Percentiles rank a stretch among this genome's conserved stretches.
Evolutionary conservation across 768 basidiomycete genomes (phyloP).

Genomic region (Kwoniella sp.): DNA sequence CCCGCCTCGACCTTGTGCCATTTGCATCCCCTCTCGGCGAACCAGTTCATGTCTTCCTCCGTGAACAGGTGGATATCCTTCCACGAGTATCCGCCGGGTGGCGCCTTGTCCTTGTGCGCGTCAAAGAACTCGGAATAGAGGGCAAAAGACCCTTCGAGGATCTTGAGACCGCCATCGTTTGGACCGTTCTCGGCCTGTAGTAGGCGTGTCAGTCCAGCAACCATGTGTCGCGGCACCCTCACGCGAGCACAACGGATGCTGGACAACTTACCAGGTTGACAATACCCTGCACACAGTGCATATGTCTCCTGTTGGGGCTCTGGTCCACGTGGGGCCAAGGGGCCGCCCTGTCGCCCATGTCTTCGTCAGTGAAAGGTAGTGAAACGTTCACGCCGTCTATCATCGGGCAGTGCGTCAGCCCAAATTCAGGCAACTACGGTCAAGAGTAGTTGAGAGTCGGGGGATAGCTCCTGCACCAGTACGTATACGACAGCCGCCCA

Average conservation of each 20-base stretch:
- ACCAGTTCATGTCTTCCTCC: slow-evolving; percentile 46
- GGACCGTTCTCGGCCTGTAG: slow-evolving; percentile 51
- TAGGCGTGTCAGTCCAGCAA: too few relatives aligned
- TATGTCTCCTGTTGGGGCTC: slow-evolving; percentile 30
- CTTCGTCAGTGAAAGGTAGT: slow-evolving; percentile 32
- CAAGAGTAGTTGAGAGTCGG: background rate
- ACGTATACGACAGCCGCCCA: too few relatives aligned
- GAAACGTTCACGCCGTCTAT: slow-evolving; percentile 40
- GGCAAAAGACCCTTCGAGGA: slow-evolving; percentile 47
- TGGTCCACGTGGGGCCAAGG: slow-evolving; percentile 48
- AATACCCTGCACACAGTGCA: slow-evolving; percentile 42
- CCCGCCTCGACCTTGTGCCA: slow-evolving; percentile 48
- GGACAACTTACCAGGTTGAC: slow-evolving; percentile 29
- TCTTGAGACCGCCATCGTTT: slow-evolving; percentile 51
- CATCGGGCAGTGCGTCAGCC: too few relatives aligned
- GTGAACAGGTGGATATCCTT: slow-evolving; percentile 14
- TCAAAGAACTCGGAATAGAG: slow-evolving; percentile 49
- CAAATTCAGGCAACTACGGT: background rate
- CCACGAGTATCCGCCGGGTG: slow-evolving; percentile 29
- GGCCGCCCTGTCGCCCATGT: slow-evolving; percentile 26
- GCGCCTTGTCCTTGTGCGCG: slow-evolving; percentile 28
- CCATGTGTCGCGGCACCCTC: too few relatives aligned
- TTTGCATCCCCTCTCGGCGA: slow-evolving; percentile 48
- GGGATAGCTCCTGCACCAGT: background rate
- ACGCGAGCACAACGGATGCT: too few relatives aligned